phyloP scores from a whole-genome alignment of 2,329 filamentous ascomycete species.

The Tolypocladium guangdongense region DNA sequence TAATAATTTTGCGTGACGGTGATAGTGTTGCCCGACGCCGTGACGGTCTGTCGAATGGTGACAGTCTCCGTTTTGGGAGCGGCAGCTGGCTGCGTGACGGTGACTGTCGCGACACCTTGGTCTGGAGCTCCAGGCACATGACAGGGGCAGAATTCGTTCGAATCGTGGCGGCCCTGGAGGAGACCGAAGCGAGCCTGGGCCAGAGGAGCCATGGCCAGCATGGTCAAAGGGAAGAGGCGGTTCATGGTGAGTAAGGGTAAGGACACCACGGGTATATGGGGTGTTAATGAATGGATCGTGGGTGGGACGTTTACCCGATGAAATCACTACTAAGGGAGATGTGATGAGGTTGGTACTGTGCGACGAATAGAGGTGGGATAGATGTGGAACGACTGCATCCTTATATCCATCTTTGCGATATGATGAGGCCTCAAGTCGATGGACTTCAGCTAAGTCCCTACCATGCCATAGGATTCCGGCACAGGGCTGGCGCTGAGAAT shows the following conservation, averaged over 20 bases:
- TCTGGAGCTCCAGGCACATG: constrained; percentile 6
- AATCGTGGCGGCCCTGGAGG: constrained; percentile 8
- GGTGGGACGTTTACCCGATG: too few relatives aligned
- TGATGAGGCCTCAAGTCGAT: neutral
- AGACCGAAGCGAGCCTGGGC: constrained; percentile 14
- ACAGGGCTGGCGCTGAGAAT: neutral
- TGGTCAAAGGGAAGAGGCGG: constrained; percentile 12
- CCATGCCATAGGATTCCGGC: too few relatives aligned
- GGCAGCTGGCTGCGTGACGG: constrained; percentile 12
- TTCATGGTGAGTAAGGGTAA: constrained; percentile 10
- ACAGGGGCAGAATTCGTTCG: constrained; percentile 20
- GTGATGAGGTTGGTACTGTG: neutral
- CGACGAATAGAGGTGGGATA: neutral
- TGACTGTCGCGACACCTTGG: constrained; percentile 12
- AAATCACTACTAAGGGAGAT: too few relatives aligned
- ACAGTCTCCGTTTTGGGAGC: constrained; percentile 7
- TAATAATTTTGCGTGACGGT: constrained; percentile 2
- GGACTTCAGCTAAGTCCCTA: neutral
- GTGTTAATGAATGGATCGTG: neutral
- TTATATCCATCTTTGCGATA: constrained; percentile 2
- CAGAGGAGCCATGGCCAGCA: constrained; percentile 15
- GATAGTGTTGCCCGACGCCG: constrained; percentile 9
- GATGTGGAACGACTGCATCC: neutral
- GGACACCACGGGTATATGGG: neutral
- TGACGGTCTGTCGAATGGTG: constrained; percentile 7